A percentile compares a stretch with the other conserved stretches of the same genome.
Conservation (phyloP, 805 yeast genomes). For the Candida awuae region DNA sequence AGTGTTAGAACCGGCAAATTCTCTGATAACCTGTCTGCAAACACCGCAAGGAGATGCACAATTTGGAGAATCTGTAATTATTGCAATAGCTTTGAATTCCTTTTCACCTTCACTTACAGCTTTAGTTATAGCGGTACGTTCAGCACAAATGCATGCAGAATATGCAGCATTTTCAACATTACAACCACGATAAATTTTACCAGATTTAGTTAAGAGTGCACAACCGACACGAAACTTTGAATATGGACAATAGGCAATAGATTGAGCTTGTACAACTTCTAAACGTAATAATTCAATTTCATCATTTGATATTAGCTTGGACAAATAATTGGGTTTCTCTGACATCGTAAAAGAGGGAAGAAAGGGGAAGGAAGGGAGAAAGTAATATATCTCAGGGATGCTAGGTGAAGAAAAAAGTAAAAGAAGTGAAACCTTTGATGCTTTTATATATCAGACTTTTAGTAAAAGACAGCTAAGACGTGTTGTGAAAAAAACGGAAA, state of each 20-base stretch:
- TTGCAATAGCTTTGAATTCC: conserved; percentile 52
- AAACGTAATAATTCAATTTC: not conserved
- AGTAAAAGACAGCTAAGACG: too few relatives aligned
- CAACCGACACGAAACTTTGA: conserved; percentile 83
- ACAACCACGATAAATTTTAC: conserved; percentile 57
- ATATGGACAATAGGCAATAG: conserved; percentile 59
- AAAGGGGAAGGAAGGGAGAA: too few relatives aligned
- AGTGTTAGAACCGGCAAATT: conserved; percentile 38
- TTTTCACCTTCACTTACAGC: conserved; percentile 41
- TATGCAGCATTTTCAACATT: conserved; percentile 92
- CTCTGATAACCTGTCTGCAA: conserved; percentile 84
- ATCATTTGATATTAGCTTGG: not conserved
- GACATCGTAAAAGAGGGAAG: too few relatives aligned
- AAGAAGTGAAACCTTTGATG: too few relatives aligned
- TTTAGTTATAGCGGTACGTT: conserved; percentile 53
- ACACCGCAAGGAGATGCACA: conserved; percentile 88
- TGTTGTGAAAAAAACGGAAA: too few relatives aligned
- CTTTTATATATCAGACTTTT: too few relatives aligned
- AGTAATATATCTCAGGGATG: too few relatives aligned
- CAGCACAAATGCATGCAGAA: conserved; percentile 73
- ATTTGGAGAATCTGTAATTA: conserved; percentile 50
- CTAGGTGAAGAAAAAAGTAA: too few relatives aligned
- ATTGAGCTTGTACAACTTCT: conserved; percentile 14
- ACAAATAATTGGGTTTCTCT: not conserved
- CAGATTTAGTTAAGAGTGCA: conserved; percentile 46